Base-by-base conservation (phyloP, 1,284 basidiomycete species). In the Agroathelia rolfsii region DNA sequence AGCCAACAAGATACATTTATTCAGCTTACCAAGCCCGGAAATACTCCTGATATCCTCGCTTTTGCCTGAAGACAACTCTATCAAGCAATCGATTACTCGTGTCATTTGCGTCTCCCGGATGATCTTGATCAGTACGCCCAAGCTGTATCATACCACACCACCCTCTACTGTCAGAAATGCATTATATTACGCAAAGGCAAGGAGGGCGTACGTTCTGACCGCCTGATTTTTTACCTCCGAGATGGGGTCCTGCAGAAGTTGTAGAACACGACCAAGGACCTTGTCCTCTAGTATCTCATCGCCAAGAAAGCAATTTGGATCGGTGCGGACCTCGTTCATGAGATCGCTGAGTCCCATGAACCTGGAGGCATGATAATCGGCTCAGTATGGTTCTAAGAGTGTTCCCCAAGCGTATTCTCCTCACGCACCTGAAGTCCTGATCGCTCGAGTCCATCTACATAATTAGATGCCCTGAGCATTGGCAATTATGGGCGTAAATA, bases 221-320 rank as follows among this genome's bases (percentile, higher is more conserved):
- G 90, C 89, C 52, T 92, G 84, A 53, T 96, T 96, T 68, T 97
- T 97, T 43, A 98, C 95, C 61, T 98, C 94, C 10, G 88, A 89
- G 48, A 95, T 96, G 58, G 80, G 80, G 61, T 98, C 95, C 49
- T 87, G 80, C 8, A 95, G 79, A 14, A 94, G 69, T 14, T 75
- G 66, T 14, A 96, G 65, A 1, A 95, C 89, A 48, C 83, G 76
- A 27, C 69, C 72, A 28, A 90, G 66, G 19, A 89, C 75, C 47
- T 81, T 85, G 51, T 66, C 76, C 63, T 96, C 93, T 21, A 76
- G 68, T 2, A 63, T 47, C 53, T 94, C 88, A 52, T 95, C 92
- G 25, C 85, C 76, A 11, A 72, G 55, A 50, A 86, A 85, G 35
- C 69, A 74, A 30, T 57, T 54, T 41, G 66, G 67, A 71, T 83